Conservation (phyloP, 805 yeast species). For the Ogataea paradorogensis region DNA sequence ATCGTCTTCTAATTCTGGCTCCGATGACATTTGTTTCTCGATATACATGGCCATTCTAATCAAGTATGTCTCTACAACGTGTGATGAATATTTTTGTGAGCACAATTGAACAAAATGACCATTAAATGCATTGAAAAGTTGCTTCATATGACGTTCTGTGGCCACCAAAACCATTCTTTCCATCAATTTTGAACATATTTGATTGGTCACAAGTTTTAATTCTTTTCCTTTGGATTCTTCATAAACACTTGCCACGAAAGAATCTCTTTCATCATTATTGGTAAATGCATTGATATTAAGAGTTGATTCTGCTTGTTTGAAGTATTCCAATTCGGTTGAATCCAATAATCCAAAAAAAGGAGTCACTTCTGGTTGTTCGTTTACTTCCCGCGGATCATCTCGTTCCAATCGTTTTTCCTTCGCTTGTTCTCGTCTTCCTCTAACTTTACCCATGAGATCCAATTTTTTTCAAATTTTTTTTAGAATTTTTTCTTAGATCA, state of each 20-base stretch:
- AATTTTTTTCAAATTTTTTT: slow-evolving; percentile 3
- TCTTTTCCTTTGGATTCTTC: slow-evolving; percentile 89
- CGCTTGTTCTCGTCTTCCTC: slow-evolving; percentile 34
- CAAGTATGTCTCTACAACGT: slow-evolving; percentile 83
- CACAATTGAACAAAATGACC: slow-evolving; percentile 77
- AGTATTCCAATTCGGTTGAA: slow-evolving; percentile 80
- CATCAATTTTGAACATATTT: slow-evolving; percentile 88
- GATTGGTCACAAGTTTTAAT: slow-evolving; percentile 87
- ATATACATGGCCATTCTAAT: slow-evolving; percentile 71
- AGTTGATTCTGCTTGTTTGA: slow-evolving; percentile 88
- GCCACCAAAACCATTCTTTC: slow-evolving; percentile 79
- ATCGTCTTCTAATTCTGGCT: slow-evolving; percentile 33
- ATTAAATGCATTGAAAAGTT: slow-evolving; percentile 60
- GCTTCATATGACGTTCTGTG: slow-evolving; percentile 60
- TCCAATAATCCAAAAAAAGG: slow-evolving; percentile 87
- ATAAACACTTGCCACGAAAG: slow-evolving; percentile 73
- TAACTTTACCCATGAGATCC: slow-evolving; percentile 27
- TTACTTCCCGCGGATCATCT: neutral
- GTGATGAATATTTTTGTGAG: slow-evolving; percentile 89
- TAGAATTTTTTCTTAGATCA: neutral
- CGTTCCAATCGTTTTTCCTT: slow-evolving; percentile 10
- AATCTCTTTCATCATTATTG: slow-evolving; percentile 63
- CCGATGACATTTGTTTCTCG: slow-evolving; percentile 61
- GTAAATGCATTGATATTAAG: slow-evolving; percentile 78
- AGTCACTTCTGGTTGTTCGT: slow-evolving; percentile 18